phyloP scores from a whole-genome alignment of 768 basidiomycete genomes.

The Lactarius sanguifluus region DNA sequence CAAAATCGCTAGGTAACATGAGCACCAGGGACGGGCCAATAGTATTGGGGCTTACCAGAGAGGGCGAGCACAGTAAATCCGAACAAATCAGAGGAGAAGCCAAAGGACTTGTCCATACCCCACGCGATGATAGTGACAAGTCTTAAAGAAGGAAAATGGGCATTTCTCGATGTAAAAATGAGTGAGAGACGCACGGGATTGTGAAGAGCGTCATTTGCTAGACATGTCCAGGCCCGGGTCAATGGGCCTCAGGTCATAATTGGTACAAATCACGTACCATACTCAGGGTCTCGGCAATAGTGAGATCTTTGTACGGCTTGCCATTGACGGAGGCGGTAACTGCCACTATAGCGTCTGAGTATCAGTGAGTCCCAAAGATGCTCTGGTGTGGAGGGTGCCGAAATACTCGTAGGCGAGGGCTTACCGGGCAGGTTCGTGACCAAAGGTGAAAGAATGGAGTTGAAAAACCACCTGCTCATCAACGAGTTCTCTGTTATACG shows the following conservation, averaged over 20 bases:
- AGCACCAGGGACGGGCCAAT: neutral
- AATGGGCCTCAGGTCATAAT: neutral
- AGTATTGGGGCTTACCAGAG: neutral
- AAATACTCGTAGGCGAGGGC: neutral
- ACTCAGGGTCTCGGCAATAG: neutral
- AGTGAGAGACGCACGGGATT: neutral
- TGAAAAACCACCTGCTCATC: neutral
- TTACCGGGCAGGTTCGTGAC: neutral
- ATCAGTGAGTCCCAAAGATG: neutral
- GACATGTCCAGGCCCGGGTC: too few relatives aligned
- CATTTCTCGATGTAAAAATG: neutral
- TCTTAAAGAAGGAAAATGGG: neutral
- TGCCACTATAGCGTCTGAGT: neutral
- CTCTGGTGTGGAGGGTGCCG: neutral
- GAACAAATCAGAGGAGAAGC: neutral
- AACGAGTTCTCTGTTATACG: neutral
- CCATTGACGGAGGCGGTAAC: neutral
- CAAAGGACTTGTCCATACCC: neutral
- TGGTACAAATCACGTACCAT: neutral
- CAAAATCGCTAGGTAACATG: neutral
- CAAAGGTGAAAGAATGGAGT: neutral
- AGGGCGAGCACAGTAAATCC: neutral
- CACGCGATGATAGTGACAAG: neutral
- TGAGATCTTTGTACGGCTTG: neutral
- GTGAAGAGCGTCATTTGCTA: neutral